These are phyloP conservation scores for Cercospora sp. DNA, from an alignment of 2,329 filamentous ascomycete species.

Conservation along the genomic window DNA sequence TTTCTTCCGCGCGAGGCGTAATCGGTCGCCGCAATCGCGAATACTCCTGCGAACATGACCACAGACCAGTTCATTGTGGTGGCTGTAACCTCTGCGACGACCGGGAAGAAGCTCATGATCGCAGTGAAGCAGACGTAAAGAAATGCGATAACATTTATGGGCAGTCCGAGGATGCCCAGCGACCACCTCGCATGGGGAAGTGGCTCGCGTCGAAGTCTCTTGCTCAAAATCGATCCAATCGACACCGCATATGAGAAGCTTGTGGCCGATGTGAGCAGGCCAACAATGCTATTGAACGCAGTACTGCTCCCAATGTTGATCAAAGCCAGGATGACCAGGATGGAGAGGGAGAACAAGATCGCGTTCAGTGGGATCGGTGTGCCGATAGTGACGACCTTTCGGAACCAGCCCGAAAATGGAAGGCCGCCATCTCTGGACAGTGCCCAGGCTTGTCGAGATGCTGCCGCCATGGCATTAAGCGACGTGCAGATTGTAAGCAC, in stretches of 20 bases:
- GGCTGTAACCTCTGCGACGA: constrained; percentile 15
- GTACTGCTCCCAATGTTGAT: constrained; percentile 41
- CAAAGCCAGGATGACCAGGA: constrained; percentile 32
- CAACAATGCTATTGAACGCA: constrained; percentile 45
- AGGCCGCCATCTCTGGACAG: constrained; percentile 46
- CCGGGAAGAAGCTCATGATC: constrained; percentile 27
- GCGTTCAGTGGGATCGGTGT: constrained; percentile 28
- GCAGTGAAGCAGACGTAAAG: constrained; percentile 16
- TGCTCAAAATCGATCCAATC: constrained; percentile 22
- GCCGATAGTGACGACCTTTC: constrained; percentile 14
- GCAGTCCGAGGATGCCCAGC: constrained; percentile 15
- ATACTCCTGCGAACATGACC: constrained; percentile 24
- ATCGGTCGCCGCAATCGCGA: constrained; percentile 15
- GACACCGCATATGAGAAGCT: constrained; percentile 21
- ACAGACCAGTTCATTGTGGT: constrained; percentile 27
- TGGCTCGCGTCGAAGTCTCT: constrained; percentile 18
- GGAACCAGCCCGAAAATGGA: constrained; percentile 36
- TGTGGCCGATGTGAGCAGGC: constrained; percentile 29
- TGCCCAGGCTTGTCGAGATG: constrained; percentile 43
- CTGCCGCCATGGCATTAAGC: constrained; percentile 39
- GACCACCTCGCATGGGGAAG: constrained; percentile 22
- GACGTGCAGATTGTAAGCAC: constrained; percentile 10
- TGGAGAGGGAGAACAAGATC: constrained; percentile 24
- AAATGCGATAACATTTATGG: constrained; percentile 20
- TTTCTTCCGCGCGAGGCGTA: constrained; percentile 19